Conservation (phyloP, 1,284 basidiomycete genomes). For the Ceratobasidium sp. region DNA sequence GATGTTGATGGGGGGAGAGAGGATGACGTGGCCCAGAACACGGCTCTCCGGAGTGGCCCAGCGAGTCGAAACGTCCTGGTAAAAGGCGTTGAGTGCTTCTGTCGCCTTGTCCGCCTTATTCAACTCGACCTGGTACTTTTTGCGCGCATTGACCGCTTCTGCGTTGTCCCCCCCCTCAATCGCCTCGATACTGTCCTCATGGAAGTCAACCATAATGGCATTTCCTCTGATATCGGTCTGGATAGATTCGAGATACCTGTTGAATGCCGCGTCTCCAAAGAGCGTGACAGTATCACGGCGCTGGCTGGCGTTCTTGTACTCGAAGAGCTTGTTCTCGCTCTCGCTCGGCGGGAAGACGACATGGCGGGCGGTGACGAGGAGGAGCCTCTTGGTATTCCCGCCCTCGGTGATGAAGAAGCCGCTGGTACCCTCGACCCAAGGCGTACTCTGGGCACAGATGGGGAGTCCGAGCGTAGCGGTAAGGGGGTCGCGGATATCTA, state of each 20-base stretch:
- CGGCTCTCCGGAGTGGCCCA: conserved; percentile 43
- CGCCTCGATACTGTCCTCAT: conserved; percentile 12
- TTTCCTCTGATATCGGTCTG: conserved; percentile 27
- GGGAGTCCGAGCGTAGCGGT: conserved; percentile 49
- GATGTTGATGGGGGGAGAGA: conserved; percentile 44
- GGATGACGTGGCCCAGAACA: conserved; percentile 42
- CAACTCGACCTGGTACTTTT: conserved; percentile 9
- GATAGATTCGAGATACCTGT: conserved; percentile 36
- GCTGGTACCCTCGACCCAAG: conserved; percentile 36
- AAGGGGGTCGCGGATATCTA: conserved; percentile 53
- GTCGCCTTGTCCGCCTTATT: conserved; percentile 44
- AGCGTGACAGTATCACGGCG: conserved; percentile 37
- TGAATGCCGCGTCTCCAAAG: conserved; percentile 42
- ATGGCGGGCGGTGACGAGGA: conserved; percentile 47
- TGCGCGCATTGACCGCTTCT: conserved; percentile 30
- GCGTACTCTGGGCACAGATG: conserved; percentile 39
- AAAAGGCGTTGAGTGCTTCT: conserved; percentile 34
- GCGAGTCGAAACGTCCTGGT: conserved; percentile 18
- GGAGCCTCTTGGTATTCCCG: conserved; percentile 40
- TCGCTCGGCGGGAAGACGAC: conserved; percentile 43
- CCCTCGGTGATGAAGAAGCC: conserved; percentile 44
- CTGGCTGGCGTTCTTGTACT: conserved; percentile 20
- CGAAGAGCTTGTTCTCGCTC: conserved; percentile 31
- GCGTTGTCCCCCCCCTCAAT: conserved; percentile 28
- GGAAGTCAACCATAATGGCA: conserved; percentile 1